Base-by-base conservation (phyloP, 257 asterid genomes). In the Plectranthus barbatus region DNA sequence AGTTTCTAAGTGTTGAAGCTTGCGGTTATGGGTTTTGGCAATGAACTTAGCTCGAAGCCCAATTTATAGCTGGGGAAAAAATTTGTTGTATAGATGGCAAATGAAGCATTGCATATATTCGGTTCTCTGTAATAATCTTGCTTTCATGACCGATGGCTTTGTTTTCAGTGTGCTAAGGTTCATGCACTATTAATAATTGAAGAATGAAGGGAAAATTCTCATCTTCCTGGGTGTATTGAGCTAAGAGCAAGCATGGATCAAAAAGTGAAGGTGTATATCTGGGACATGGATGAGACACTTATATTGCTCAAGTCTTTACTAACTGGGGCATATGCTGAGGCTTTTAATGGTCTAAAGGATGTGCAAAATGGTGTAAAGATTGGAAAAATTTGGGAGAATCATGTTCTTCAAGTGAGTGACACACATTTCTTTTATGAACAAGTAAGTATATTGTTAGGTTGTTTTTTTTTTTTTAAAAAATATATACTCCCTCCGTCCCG, bases 271-370 rank as follows among this genome's bases (percentile, higher is more conserved):
- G 96, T 92, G 71, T 89, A 85, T 74, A 77, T 92, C 59, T 89
- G 99, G 99, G 99, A 92, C 76, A 89, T 92, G 99, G 99, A 92
- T 54, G 99, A 92, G 81, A 92, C 99, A 54, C 93, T 92, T 41
- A 89, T 92, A 73, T 73, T 92, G 76, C 91, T 92, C 24, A 89
- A 86, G 73, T 92, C 95, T 19, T 78, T 92, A 40, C 76, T 85
- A 60, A 67, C 77, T 63, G 95, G 91, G 60, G 66, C 91, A 39
- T 92, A 82, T 73, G 96, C 97, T 37, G 86, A 66, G 68, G 80
- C 84, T 31, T 87, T 73, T 74, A 72, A 80, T 52, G 96, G 95
- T 62, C 64, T 59, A 42, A 89, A 89, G 87, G 74, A 87, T 51
- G 82, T 78, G 33, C 77, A 76, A 55, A 71, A 49, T 53, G 99